Percentiles rank a stretch among this genome's conserved stretches.
phyloP scores from a whole-genome alignment of 140 eudicot genomes.

The Oenanthe javanica region DNA sequence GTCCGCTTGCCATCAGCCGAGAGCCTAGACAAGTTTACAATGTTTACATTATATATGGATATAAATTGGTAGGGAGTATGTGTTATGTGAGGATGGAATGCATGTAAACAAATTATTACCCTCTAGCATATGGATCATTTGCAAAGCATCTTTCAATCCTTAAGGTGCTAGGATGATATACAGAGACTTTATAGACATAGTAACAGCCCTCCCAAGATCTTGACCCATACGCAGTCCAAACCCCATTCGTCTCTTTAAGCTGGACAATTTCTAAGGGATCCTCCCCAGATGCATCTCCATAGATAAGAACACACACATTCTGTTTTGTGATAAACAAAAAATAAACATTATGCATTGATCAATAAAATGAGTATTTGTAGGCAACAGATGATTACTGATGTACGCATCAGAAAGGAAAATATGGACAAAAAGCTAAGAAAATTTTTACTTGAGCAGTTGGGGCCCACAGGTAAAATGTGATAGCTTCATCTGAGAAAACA shows the following conservation, averaged over 20 bases:
- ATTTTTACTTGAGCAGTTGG: constrained; percentile 86
- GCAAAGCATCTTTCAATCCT: constrained; percentile 68
- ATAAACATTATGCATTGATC: neutral
- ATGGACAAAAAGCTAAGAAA: neutral
- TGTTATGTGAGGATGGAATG: neutral
- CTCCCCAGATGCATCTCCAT: constrained; percentile 41
- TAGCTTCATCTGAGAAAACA: constrained; percentile 44
- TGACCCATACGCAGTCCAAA: constrained; percentile 74
- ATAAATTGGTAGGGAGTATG: neutral
- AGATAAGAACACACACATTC: constrained; percentile 55
- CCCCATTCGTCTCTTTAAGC: constrained; percentile 62
- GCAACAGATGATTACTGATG: neutral
- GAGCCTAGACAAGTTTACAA: constrained; percentile 37
- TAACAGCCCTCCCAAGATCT: constrained; percentile 80
- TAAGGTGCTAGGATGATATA: constrained; percentile 80
- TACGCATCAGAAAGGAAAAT: neutral
- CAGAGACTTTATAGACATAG: constrained; percentile 78
- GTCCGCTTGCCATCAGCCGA: constrained; percentile 75
- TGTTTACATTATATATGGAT: neutral
- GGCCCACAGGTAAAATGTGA: constrained; percentile 87
- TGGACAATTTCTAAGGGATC: constrained; percentile 44
- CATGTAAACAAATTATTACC: constrained; percentile 39
- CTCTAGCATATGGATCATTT: constrained; percentile 99
- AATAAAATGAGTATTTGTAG: neutral
- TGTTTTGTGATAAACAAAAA: constrained; percentile 20